Evolutionary conservation across 306 rosid genomes (phyloP).

Genomic region (Vicia faba): DNA sequence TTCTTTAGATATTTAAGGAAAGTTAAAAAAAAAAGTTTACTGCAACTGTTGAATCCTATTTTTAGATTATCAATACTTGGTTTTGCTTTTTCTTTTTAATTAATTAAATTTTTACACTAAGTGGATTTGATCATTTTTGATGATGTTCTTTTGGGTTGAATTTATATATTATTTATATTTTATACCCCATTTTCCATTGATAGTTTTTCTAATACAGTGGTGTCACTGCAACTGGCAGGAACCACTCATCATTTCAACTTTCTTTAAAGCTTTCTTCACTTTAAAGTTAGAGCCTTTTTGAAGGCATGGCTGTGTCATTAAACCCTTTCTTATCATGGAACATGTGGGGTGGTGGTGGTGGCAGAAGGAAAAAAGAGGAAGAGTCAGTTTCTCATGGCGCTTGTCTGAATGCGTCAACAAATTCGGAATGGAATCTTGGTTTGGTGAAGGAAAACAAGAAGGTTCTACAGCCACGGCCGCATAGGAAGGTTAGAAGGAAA

Average conservation of each 20-base stretch:
- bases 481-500: conserved; percentile 1
- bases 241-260: conserved; percentile 41
- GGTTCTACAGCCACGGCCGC: not conserved
- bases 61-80: not conserved
- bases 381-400: conserved; percentile 46
- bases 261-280: conserved; percentile 4
- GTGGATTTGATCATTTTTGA: not conserved
- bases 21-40: not conserved
- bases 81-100: conserved; percentile 10
- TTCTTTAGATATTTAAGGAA: not conserved
- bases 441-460: conserved; percentile 10
- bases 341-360: conserved; percentile 51
- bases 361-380: conserved; percentile 42
- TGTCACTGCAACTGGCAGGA: conserved; percentile 54
- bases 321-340: conserved; percentile 59
- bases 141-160: not conserved
- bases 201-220: conserved; percentile 47
- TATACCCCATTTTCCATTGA: conserved; percentile 11
- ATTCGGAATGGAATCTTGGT: no score
- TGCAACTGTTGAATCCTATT: conserved; percentile 2
- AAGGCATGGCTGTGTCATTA: conserved; percentile 65
- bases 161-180: not conserved
- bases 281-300: conserved; percentile 5
- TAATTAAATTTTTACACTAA: not conserved
- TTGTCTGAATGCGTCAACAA: not conserved